Evolutionary conservation across 495 filamentous ascomycete genomes (phyloP).

Genomic region (Coniosporium apollinis): DNA sequence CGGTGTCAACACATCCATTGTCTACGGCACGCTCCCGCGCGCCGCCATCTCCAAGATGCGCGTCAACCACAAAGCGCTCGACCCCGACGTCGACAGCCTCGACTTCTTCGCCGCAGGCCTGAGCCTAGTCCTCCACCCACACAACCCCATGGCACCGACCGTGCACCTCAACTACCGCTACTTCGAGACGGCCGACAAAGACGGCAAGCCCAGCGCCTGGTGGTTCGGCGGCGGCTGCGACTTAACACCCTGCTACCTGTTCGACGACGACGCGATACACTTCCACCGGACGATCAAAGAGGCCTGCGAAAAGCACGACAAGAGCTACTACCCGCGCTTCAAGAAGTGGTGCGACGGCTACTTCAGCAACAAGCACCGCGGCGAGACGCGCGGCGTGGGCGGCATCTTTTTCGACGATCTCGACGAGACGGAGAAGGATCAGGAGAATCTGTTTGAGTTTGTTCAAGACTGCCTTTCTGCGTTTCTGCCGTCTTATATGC

Average conservation of each 20-base stretch:
- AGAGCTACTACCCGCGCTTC: constrained; percentile 82
- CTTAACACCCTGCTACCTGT: constrained; percentile 84
- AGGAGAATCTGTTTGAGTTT: constrained; percentile 86
- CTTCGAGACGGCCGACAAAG: constrained; percentile 78
- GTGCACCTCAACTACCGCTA: constrained; percentile 98
- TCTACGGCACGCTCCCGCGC: constrained; percentile 82
- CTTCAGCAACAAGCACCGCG: constrained; percentile 82
- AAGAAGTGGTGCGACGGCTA: constrained; percentile 99
- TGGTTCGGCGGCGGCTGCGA: constrained; percentile 97
- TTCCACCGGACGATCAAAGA: constrained; percentile 91
- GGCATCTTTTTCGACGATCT: constrained; percentile 99
- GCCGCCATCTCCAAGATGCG: constrained; percentile 87
- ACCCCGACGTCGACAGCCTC: constrained; percentile 56
- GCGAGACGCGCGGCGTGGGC: constrained; percentile 76
- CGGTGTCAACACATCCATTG: constrained; percentile 84
- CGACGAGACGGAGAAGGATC: constrained; percentile 70
- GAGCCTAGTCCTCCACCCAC: constrained; percentile 80
- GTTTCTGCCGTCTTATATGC: constrained; percentile 83
- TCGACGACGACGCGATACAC: constrained; percentile 90
- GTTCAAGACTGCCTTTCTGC: constrained; percentile 66
- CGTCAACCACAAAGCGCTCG: constrained; percentile 82
- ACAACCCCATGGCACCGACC: constrained; percentile 92
- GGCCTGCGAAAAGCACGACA: constrained; percentile 85
- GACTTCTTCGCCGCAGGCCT: constrained; percentile 92
- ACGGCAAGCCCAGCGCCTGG: constrained; percentile 65